Evolutionary conservation across 1,284 basidiomycete genomes (phyloP).

Genomic region (Cutaneotrichosporon sp.): DNA sequence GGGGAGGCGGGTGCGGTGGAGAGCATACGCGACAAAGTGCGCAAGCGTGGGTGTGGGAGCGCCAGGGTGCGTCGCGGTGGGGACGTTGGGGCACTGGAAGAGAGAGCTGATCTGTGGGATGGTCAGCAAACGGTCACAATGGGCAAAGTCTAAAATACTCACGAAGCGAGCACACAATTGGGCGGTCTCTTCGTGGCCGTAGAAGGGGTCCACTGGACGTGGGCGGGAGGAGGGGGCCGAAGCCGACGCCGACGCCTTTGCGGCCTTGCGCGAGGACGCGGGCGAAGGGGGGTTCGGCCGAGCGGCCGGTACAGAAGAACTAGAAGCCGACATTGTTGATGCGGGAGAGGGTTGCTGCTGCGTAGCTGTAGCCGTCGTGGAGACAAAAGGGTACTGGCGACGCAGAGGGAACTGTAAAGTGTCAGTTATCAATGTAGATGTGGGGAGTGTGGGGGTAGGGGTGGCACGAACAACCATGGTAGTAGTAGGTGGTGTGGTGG

Average conservation of each 20-base stretch:
- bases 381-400: not conserved
- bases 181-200: conserved; percentile 66
- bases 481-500: not conserved
- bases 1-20: conserved; percentile 81
- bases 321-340: not conserved
- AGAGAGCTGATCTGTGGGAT: conserved; percentile 49
- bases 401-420: not conserved
- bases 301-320: conserved; percentile 27
- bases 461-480: conserved; percentile 1
- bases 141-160: conserved; percentile 46
- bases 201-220: conserved; percentile 58
- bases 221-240: conserved; percentile 37
- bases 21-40: conserved; percentile 79
- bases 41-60: conserved; percentile 58
- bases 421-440: not conserved
- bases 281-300: conserved; percentile 38
- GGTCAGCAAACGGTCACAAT: not conserved
- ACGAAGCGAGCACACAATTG: conserved; percentile 69
- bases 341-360: no score
- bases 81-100: conserved; percentile 49
- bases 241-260: conserved; percentile 38
- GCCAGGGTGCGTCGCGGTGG: conserved; percentile 35
- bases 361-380: not conserved
- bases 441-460: not conserved
- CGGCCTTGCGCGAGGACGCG: conserved; percentile 39